These are phyloP conservation scores for Pharnaceum exiguum DNA, from an alignment of 148 eudicot species.

Conservation along the genomic window DNA sequence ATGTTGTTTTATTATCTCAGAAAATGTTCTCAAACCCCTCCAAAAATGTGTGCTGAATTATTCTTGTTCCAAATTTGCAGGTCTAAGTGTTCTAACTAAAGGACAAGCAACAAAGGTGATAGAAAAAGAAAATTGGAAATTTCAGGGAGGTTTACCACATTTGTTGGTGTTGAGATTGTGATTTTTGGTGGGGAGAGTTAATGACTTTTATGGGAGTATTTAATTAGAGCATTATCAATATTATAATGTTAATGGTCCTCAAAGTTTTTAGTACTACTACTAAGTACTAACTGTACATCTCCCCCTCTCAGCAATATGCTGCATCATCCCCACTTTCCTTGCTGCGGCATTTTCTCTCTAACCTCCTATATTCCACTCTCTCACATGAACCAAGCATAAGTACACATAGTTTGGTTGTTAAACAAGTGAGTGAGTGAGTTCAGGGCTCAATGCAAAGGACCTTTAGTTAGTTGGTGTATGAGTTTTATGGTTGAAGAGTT, in stretches of 20 bases:
- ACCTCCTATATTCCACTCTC: neutral
- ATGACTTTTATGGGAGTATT: no score
- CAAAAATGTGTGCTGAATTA: neutral
- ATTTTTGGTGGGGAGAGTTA: neutral
- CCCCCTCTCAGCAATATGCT: slow-evolving; percentile 19
- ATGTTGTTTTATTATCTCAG: neutral
- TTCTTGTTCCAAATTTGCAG: slow-evolving; percentile 1
- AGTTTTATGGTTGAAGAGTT: slow-evolving; percentile 3
- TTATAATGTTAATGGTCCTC: no score
- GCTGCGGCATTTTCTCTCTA: slow-evolving; percentile 35
- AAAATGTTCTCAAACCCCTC: neutral
- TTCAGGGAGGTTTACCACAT: neutral
- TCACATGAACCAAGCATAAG: neutral
- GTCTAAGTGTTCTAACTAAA: neutral
- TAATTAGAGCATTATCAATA: no score
- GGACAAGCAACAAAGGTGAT: neutral
- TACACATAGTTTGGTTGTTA: slow-evolving; percentile 9
- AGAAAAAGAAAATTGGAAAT: neutral
- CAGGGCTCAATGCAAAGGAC: slow-evolving; percentile 41
- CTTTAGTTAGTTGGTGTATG: neutral
- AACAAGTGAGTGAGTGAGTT: no score
- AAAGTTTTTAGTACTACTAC: no score
- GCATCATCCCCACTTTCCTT: slow-evolving; percentile 35
- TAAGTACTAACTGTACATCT: slow-evolving; percentile 6
- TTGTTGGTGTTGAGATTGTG: neutral